Evolutionary conservation across 2,329 filamentous ascomycete genomes (phyloP), one percentile per base, ranked within the genome.

Genomic region (Penicillium paneum): DNA sequence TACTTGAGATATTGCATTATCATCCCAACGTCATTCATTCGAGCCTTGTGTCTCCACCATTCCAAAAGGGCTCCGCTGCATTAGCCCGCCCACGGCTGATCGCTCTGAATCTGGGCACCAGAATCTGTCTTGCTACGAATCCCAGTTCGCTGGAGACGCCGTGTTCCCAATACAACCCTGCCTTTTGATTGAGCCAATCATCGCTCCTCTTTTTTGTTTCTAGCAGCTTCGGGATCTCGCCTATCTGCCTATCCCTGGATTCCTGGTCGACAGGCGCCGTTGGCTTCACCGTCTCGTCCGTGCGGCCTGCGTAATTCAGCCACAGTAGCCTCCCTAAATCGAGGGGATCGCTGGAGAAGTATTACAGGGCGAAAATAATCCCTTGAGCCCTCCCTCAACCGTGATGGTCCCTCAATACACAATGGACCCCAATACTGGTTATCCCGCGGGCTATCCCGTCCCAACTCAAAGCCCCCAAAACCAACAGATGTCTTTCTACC

Each of bases 401-500:
- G 47, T 49, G 47, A 49, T 55, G 43, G 47, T 46, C 52, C 54
- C 56, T 17, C 55, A 56, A 47, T 55, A 60, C 59, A 57, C 58
- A 31, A 65, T 65, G 63, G 63, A 65, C 40, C 62, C 63, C 41
- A 65, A 64, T 52, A 47, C 57, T 56, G 60, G 60, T 47, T 65
- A 63, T 59, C 60, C 62, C 54, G 58, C 69, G 51, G 69, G 64
- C 49, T 74, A 68, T 67, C 69, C 71, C 61, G 66, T 70, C 57
- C 64, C 64, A 51, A 60, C 62, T 48, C 71, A 71, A 53, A 67
- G 62, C 56, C 66, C 64, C 58, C 64, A 60, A 52, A 69, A 68
- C 50, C 70, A 70, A 56, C 52, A 54, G 46, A 69, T 72, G 53
- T 60, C 71, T 40, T 74, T 68, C 60, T 73, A 74, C 60, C 67